Percentiles rank a stretch among this genome's conserved stretches.
Conservation (phyloP, 495 filamentous ascomycete species). For the Choiromyces venosus region DNA sequence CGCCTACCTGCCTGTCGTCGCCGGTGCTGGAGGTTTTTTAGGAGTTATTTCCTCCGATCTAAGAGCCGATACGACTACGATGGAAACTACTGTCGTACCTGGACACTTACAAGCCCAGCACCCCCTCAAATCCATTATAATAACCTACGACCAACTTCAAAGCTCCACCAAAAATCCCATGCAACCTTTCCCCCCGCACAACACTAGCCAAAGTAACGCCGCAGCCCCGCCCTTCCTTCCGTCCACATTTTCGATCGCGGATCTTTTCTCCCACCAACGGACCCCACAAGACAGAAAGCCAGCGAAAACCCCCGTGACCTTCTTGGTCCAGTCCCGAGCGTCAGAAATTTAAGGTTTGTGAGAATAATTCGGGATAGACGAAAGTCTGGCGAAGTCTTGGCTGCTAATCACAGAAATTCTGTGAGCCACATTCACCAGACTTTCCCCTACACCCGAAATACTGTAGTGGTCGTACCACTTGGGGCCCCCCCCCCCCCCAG, state of each 20-base stretch:
- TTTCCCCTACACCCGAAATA: no score
- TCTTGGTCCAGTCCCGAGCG: background rate
- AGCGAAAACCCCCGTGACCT: background rate
- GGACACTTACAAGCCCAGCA: background rate
- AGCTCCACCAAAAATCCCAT: background rate
- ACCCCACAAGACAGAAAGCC: background rate
- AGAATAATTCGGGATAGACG: no score
- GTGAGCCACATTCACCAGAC: no score
- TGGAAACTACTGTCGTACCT: background rate
- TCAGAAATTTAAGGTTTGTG: background rate
- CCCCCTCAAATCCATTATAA: background rate
- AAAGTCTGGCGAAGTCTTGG: no score
- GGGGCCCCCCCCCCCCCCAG: no score
- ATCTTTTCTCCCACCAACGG: background rate
- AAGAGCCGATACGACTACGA: background rate
- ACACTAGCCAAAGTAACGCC: background rate
- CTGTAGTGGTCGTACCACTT: no score
- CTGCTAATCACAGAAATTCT: no score
- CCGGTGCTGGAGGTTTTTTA: background rate
- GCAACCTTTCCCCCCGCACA: background rate
- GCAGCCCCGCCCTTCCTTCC: background rate
- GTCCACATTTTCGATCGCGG: background rate
- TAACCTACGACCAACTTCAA: background rate
- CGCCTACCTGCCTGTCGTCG: background rate
- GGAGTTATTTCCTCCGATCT: background rate